Evolutionary conservation across 1,139 yeast species (phyloP), one percentile per base, ranked within the genome.

Genomic region (Yamadazyma membranifaciens): DNA sequence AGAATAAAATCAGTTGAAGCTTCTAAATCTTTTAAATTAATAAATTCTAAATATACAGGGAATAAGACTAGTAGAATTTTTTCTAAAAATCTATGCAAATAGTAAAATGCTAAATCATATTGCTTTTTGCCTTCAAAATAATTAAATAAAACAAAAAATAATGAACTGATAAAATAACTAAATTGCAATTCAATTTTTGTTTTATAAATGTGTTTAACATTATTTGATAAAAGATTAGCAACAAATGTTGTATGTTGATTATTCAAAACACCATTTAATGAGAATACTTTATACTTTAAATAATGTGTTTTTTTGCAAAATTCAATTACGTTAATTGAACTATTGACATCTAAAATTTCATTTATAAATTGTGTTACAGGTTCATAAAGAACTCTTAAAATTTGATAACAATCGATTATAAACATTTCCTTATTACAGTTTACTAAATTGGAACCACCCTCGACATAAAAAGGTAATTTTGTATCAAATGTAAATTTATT

Each of bases 1-100:
- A 71, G 48, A 6, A 68, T 51, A 37, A 69, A 56, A 45, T 67
- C 73, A 1, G 71, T 56, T 2, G 56, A 53, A 59, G 69, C 46
- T 55, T 58, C 25, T 40, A 42, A 24, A 47, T 41, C 60, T 52
- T 38, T 43, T 40, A 38, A 62, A 50, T 37, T 40, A 4, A 45
- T 24, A 34, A 70, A 50, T 26, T 56, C 55, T 39, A 58, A 55
- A 38, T 60, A 53, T 9, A 55, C 52, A 6, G 71, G 69, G 20
- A 67, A 47, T 36, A 67, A 54, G 24, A 66, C 73, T 15, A 57
- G 50, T 38, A 59, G 48, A 6, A 55, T 39, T 10, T 59, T 56
- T 1, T 63, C 48, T 17, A 66, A 38, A 9, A 64, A 44, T 42
- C 66, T 67, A 38, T 53, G 51, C 44, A 65, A 48, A 45, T 68